Evolutionary conservation across 495 filamentous ascomycete species (phyloP), one percentile per base, ranked within the genome.

Genomic region (Neurospora sp.): DNA sequence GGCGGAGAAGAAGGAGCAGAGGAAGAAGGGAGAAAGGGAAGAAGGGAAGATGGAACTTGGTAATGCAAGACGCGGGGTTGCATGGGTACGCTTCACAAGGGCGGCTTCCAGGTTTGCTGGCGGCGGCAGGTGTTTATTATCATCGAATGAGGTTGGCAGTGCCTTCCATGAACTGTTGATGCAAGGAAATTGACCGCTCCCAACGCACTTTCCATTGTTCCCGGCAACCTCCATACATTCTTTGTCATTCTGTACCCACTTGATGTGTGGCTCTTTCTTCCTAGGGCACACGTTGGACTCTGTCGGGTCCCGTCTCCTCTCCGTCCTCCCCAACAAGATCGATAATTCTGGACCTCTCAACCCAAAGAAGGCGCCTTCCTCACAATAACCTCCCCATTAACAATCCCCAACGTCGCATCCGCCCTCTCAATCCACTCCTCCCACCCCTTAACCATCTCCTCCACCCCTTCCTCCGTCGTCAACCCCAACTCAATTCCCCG

Each of bases 331-430:
- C 35, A 35, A 35, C 35, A 35, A 35, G 35, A 35, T 35, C 35
- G 35, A 35, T 35, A 35, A 35, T 35, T 35, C 35, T 35, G 35
- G 35, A 35, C 35, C 35, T 35, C 35, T 35, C 35, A 35, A 5
- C 35, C 35, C 35, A 35, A 35, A 38, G 37, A 38, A 38, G 6
- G 6, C 11, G 48, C 2, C 54, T 82, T 83, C 41, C 75, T 75
- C n/a, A 82, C 76, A 20, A 85, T 72, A 37, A 84, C 78, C 76
- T 86, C 84, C 39, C 84, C 85, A 41, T 83, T 77, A 76, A 85
- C 69, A 73, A 79, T 77, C n/a, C 78, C 80, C 72, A 82, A 74
- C 5, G 72, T 79, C 41, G 79, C 81, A 75, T 83, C 79, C n/a
- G 80, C 81, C 66, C 66, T 75, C 54, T 75, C 75, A 38, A 74